Evolutionary conservation across 2,329 filamentous ascomycete species (phyloP).

Genomic region (Kalaharituber pfeilii): DNA sequence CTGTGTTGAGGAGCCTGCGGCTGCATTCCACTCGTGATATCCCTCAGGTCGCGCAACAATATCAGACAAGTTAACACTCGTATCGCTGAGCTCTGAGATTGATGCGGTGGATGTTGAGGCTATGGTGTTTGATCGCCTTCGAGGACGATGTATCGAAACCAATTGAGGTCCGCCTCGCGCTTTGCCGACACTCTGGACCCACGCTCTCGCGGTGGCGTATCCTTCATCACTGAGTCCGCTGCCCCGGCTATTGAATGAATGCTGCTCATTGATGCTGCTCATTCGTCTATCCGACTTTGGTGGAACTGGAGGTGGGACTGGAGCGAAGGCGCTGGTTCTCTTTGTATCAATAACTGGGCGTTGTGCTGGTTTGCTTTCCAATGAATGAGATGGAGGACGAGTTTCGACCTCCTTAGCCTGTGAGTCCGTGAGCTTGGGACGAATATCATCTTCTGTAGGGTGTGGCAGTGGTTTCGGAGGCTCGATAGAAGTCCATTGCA

Average conservation of each 20-base stretch:
- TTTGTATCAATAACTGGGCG: no score
- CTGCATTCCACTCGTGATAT: not conserved
- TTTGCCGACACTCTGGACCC: not conserved
- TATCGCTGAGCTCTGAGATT: not conserved
- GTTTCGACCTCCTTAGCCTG: no score
- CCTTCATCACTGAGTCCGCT: not conserved
- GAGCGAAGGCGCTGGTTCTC: no score
- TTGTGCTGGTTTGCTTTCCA: no score
- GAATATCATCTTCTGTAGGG: no score
- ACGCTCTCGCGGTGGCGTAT: not conserved
- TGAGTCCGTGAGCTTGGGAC: no score
- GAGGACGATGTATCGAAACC: not conserved
- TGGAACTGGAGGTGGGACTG: not conserved
- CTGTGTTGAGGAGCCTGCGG: not conserved
- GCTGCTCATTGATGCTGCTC: not conserved
- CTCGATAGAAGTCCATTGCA: no score
- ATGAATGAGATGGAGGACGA: no score
- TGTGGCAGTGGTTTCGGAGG: no score
- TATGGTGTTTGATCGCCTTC: no score
- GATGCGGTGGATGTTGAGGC: not conserved
- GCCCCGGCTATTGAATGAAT: not conserved
- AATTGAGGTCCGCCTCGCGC: not conserved
- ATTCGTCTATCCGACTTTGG: not conserved
- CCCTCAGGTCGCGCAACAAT: not conserved
- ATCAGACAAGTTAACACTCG: not conserved